A percentile compares a stretch with the other conserved stretches of the same genome.
phyloP scores from a whole-genome alignment of 192 early-diverging fungal genomes.

The Gryganskiella cystojenkinii region DNA sequence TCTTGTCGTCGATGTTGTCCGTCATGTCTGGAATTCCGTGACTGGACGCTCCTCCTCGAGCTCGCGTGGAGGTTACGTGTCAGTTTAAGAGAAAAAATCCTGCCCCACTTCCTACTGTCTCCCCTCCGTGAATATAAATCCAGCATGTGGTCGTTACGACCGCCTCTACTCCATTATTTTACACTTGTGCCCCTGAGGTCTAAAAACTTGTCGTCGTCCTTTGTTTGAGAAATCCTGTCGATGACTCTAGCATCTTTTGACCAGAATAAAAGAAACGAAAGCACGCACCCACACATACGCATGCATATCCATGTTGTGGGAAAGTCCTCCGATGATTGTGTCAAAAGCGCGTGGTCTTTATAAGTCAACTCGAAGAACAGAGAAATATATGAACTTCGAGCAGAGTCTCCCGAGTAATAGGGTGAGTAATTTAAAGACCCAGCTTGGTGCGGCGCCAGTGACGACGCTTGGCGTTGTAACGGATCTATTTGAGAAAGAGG shows the following conservation, averaged over 20 bases:
- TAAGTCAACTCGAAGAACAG: background rate
- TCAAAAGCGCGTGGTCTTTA: no score
- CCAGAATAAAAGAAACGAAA: no score
- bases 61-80: conserved; percentile 22
- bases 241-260: no score
- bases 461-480: conserved; percentile 99
- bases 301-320: no score
- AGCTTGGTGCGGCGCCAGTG: conserved; percentile 99
- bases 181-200: no score
- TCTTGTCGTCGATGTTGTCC: conserved; percentile 40
- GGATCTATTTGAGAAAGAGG: conserved; percentile 41
- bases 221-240: no score
- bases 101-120: background rate
- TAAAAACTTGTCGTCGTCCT: no score
- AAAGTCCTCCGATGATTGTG: no score
- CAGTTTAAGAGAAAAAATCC: conserved; percentile 14
- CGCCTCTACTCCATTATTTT: no score
- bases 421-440: conserved; percentile 78
- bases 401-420: background rate
- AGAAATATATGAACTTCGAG: background rate
- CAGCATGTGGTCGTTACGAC: no score
- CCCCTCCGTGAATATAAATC: no score
- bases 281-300: no score
- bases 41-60: conserved; percentile 24
- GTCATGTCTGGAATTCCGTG: conserved; percentile 44